A percentile compares a stretch with the other conserved stretches of the same genome.
These are phyloP conservation scores for Euphrasia arctica DNA, from an alignment of 305 asterid genomes.

Conservation along the genomic window DNA sequence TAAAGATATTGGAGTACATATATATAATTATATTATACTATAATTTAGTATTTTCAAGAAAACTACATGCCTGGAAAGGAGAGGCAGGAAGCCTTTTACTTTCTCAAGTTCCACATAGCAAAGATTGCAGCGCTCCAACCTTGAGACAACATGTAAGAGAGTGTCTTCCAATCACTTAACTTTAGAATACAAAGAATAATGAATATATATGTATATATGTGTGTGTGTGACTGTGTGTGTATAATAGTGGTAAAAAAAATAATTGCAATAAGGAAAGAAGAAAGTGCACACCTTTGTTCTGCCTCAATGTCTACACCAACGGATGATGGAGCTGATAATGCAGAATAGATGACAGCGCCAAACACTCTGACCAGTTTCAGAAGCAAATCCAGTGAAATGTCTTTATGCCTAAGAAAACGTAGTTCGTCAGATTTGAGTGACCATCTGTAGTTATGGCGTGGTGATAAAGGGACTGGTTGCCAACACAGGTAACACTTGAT, in stretches of 20 bases:
- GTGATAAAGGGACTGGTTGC: too few species aligned
- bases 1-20: background rate
- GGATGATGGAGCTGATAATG: conserved; percentile 76
- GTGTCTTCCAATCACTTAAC: conserved; percentile 25
- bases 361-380: conserved; percentile 85
- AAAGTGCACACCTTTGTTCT: conserved; percentile 69
- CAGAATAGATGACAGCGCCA: conserved; percentile 86
- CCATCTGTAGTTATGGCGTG: too few species aligned
- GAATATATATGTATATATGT: too few species aligned
- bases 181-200: conserved; percentile 11
- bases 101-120: conserved; percentile 95
- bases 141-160: conserved; percentile 30
- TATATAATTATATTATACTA: background rate
- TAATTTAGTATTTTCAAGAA: conserved; percentile 1
- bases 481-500: too few species aligned
- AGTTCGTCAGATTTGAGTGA: conserved; percentile 26
- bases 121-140: conserved; percentile 92
- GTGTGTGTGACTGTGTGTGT: too few species aligned
- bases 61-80: conserved; percentile 59
- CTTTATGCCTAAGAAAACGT: conserved; percentile 67
- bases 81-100: conserved; percentile 63
- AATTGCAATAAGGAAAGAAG: conserved; percentile 22
- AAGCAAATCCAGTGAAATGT: conserved; percentile 76
- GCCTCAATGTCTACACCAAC: conserved; percentile 99
- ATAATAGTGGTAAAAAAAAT: background rate